A percentile compares a stretch with the other conserved stretches of the same genome.
Conservation (phyloP, 2,329 filamentous ascomycete species). For the Colletotrichum sp. region DNA sequence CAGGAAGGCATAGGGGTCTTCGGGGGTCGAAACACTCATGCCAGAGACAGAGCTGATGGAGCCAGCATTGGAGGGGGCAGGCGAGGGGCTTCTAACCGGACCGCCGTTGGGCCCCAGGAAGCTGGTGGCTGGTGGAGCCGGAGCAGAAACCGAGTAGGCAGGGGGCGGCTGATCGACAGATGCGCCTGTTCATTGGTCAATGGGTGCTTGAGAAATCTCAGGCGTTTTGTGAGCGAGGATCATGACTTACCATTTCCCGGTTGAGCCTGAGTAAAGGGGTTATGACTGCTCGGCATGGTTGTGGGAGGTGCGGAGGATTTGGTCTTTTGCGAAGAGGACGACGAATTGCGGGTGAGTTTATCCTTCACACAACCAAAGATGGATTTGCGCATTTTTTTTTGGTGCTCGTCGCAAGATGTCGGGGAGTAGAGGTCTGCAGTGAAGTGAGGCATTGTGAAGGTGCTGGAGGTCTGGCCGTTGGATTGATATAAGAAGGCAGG, state of each 20-base stretch:
- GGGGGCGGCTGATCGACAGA: slow-evolving; percentile 36
- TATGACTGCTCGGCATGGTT: slow-evolving; percentile 17
- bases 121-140: neutral
- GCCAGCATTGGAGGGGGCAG: slow-evolving; percentile 22
- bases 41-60: slow-evolving; percentile 18
- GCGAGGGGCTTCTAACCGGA: slow-evolving; percentile 16
- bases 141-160: slow-evolving; percentile 30
- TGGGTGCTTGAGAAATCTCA: neutral
- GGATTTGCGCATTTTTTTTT: slow-evolving; percentile 22
- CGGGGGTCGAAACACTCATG: slow-evolving; percentile 43
- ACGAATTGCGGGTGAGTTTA: slow-evolving; percentile 34
- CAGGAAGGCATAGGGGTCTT: slow-evolving; percentile 80
- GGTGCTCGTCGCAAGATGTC: neutral
- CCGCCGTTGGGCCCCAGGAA: slow-evolving; percentile 2
- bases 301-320: neutral
- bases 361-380: slow-evolving; percentile 37
- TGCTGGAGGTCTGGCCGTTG: neutral
- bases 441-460: slow-evolving; percentile 7
- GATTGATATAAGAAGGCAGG: neutral
- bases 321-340: slow-evolving; percentile 8
- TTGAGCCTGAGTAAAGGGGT: slow-evolving; percentile 12
- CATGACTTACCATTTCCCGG: slow-evolving; percentile 23
- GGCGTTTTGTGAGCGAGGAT: neutral
- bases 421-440: neutral
- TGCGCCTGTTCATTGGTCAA: slow-evolving; percentile 22